phyloP scores from a whole-genome alignment of 352 stramenopile genomes.

The Pythium guiyangense region DNA sequence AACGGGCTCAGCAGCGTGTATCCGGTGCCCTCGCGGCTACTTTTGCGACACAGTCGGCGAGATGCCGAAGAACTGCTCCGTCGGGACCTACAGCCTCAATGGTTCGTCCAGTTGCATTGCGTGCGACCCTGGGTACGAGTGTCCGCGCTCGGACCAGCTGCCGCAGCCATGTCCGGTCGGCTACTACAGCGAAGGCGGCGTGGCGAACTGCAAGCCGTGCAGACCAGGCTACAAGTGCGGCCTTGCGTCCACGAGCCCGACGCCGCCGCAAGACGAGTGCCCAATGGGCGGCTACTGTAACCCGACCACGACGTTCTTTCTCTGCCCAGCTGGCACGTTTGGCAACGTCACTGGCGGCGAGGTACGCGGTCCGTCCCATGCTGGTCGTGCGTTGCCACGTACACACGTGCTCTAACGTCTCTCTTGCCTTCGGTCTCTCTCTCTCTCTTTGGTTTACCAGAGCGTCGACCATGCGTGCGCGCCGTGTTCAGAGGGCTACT shows the following conservation, averaged over 20 bases:
- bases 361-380: slow-evolving; percentile 19
- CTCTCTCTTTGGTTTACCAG: slow-evolving; percentile 16
- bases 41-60: slow-evolving; percentile 65
- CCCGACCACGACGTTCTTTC: slow-evolving; percentile 74
- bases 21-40: slow-evolving; percentile 77
- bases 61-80: slow-evolving; percentile 62
- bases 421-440: neutral
- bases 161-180: slow-evolving; percentile 82
- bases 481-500: slow-evolving; percentile 67
- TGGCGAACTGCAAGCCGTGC: slow-evolving; percentile 61
- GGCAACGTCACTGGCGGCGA: slow-evolving; percentile 79
- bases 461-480: slow-evolving; percentile 76
- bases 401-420: neutral
- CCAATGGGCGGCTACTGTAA: slow-evolving; percentile 89
- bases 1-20: slow-evolving; percentile 46
- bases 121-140: slow-evolving; percentile 84
- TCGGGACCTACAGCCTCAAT: slow-evolving; percentile 78
- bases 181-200: slow-evolving; percentile 79
- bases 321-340: slow-evolving; percentile 84
- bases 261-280: slow-evolving; percentile 81
- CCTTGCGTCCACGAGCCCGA: slow-evolving; percentile 71
- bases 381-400: neutral
- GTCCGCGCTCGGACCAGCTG: slow-evolving; percentile 58
- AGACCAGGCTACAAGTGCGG: slow-evolving; percentile 75
- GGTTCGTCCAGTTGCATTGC: slow-evolving; percentile 58